phyloP scores from a whole-genome alignment of 306 rosid species.

The Betula pendula region DNA sequence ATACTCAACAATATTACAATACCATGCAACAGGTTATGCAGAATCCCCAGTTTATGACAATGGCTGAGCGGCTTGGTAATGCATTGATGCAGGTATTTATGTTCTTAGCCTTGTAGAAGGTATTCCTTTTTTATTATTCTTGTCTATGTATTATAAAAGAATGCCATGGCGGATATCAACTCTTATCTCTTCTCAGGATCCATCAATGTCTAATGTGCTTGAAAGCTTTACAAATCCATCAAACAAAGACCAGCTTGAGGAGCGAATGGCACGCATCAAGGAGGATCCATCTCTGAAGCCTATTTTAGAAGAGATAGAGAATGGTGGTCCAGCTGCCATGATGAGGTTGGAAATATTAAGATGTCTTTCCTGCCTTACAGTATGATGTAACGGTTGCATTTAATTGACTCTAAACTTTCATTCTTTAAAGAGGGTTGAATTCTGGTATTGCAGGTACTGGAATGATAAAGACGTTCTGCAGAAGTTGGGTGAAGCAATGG shows the following conservation, averaged over 20 bases:
- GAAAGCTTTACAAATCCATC: slow-evolving; percentile 80
- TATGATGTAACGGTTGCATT: slow-evolving; percentile 14
- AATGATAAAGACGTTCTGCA: slow-evolving; percentile 76
- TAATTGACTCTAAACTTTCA: not conserved
- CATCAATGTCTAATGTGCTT: slow-evolving; percentile 84
- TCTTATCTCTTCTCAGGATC: slow-evolving; percentile 63
- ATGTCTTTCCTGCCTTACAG: slow-evolving; percentile 6
- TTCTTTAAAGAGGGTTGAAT: slow-evolving; percentile 21
- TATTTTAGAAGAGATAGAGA: slow-evolving; percentile 93
- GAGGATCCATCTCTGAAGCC: slow-evolving; percentile 97
- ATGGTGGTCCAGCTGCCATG: slow-evolving; percentile 97
- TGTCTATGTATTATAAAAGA: not conserved
- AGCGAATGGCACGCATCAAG: slow-evolving; percentile 91
- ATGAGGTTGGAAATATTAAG: slow-evolving; percentile 66
- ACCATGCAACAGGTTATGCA: slow-evolving; percentile 99
- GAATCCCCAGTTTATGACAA: slow-evolving; percentile 93
- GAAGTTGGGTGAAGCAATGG: slow-evolving; percentile 91
- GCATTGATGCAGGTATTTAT: slow-evolving; percentile 86
- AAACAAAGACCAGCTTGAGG: slow-evolving; percentile 88
- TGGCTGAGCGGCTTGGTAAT: slow-evolving; percentile 97
- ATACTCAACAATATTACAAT: slow-evolving; percentile 74
- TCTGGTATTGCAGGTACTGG: slow-evolving; percentile 70
- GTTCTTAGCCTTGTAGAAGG: not conserved
- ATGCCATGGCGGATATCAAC: slow-evolving; percentile 11
- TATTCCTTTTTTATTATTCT: slow-evolving; percentile 14